Evolutionary conservation across 176 grass and related monocot genomes (phyloP), one percentile per base, ranked within the genome.

Genomic region (Tillandsia leiboldiana): DNA sequence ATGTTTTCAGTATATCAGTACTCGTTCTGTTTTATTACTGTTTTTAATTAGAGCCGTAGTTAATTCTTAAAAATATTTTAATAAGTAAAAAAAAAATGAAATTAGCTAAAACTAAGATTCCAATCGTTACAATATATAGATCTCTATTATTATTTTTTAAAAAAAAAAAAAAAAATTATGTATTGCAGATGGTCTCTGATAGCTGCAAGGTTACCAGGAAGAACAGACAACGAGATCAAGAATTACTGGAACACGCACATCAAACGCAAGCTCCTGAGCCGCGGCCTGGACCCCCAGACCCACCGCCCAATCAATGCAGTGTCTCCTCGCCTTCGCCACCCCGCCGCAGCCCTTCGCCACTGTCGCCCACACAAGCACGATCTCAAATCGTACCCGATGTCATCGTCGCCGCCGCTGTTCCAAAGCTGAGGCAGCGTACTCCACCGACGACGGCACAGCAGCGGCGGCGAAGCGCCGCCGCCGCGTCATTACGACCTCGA

Each of bases 161-260:
- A n/a, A n/a, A n/a, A n/a, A n/a, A n/a, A 63, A 53, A 0, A 13
- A 47, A n/a, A 9, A 5, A n/a, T 14, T 28, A 22, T 63, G 68
- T 12, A 13, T 42, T 15, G 18, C 61, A 96, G 91, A 51, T 96
- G 91, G 91, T 96, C 91, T 28, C 56, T 96, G 68, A 96, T 70
- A 53, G 68, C 68, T 1, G 68, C 49, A 1, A 20, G 18, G 8
- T 52, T 70, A 70, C 68, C 68, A 0, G 50, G 68, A 1, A 48
- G 68, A 12, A 70, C 68, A 1, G 68, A 70, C 22, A 70, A 70
- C 68, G 68, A 70, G 20, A 70, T 70, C 68, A 70, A 70, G n/a
- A 70, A 70, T 12, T 70, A 70, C 11, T 70, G 68, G 68, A 70
- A 70, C 68, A 70, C 68, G 4, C 68, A 70, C 68, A 70, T 70